Conservation (phyloP, 2,329 filamentous ascomycete species). For the Albophoma yamanashiensis region DNA sequence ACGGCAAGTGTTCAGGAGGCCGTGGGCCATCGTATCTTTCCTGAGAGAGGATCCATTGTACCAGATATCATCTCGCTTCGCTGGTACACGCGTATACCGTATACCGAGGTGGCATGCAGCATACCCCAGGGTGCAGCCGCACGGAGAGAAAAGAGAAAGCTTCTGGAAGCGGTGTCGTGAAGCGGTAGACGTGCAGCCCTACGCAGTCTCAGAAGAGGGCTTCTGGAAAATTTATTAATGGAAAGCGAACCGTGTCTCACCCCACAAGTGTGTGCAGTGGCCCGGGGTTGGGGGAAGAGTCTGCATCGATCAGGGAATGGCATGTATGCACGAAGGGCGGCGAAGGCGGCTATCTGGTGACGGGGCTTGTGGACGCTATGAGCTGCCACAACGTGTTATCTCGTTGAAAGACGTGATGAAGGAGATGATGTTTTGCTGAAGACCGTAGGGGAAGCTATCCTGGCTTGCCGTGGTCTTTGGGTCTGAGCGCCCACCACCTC, state of each 20-base stretch:
- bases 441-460: neutral
- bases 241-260: neutral
- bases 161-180: neutral
- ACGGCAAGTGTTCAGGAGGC: too few relatives aligned
- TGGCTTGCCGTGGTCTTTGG: neutral
- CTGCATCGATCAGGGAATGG: neutral
- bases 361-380: neutral
- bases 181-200: neutral
- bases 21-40: neutral
- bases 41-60: neutral
- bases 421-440: neutral
- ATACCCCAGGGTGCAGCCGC: neutral
- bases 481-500: too few relatives aligned
- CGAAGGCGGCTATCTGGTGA: neutral
- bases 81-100: too few relatives aligned
- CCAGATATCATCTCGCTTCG: neutral
- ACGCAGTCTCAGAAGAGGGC: neutral
- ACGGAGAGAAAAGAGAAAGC: neutral
- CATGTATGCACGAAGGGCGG: neutral
- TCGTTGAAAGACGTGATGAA: neutral
- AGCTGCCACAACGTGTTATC: neutral
- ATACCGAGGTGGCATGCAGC: neutral
- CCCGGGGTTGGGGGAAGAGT: neutral
- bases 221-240: neutral
- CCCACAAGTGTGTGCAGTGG: neutral